Evolutionary conservation across 805 yeast genomes (phyloP).

Genomic region (Kluyveromyces lactis): DNA sequence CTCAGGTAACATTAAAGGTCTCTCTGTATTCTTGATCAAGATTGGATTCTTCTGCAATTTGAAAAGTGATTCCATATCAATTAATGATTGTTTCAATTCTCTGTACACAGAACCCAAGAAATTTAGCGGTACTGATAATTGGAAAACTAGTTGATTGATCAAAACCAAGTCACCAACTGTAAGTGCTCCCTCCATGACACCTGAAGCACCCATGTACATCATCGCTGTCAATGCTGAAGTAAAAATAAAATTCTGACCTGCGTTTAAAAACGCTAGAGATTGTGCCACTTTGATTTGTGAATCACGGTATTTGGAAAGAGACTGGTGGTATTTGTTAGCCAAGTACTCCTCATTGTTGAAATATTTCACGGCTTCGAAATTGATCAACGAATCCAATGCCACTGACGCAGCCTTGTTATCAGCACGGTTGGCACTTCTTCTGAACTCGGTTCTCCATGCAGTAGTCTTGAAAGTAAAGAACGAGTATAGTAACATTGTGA

Average conservation of each 20-base stretch:
- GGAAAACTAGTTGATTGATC: slow-evolving; percentile 93
- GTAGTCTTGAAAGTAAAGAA: slow-evolving; percentile 85
- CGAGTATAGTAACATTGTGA: slow-evolving; percentile 85
- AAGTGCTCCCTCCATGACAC: slow-evolving; percentile 73
- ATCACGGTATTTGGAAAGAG: slow-evolving; percentile 64
- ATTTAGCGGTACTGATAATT: slow-evolving; percentile 87
- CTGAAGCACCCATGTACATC: slow-evolving; percentile 97
- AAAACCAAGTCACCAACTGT: slow-evolving; percentile 93
- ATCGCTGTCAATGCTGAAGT: slow-evolving; percentile 87
- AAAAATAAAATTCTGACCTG: slow-evolving; percentile 74
- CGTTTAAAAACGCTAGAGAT: slow-evolving; percentile 66
- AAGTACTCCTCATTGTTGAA: slow-evolving; percentile 86
- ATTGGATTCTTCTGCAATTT: slow-evolving; percentile 72
- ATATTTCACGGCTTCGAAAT: slow-evolving; percentile 89
- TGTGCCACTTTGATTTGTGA: slow-evolving; percentile 73
- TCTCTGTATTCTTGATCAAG: slow-evolving; percentile 56
- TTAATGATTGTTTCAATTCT: slow-evolving; percentile 82
- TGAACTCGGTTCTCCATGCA: slow-evolving; percentile 90
- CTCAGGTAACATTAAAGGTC: slow-evolving; percentile 41
- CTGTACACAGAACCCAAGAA: slow-evolving; percentile 93
- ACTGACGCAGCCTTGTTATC: slow-evolving; percentile 94
- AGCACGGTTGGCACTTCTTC: slow-evolving; percentile 84
- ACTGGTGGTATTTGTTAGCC: slow-evolving; percentile 66
- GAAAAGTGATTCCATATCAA: slow-evolving; percentile 94
- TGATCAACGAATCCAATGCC: slow-evolving; percentile 87